These are phyloP conservation scores for Camelina sativa DNA, from an alignment of 345 rosid genomes.

Conservation along the genomic window DNA sequence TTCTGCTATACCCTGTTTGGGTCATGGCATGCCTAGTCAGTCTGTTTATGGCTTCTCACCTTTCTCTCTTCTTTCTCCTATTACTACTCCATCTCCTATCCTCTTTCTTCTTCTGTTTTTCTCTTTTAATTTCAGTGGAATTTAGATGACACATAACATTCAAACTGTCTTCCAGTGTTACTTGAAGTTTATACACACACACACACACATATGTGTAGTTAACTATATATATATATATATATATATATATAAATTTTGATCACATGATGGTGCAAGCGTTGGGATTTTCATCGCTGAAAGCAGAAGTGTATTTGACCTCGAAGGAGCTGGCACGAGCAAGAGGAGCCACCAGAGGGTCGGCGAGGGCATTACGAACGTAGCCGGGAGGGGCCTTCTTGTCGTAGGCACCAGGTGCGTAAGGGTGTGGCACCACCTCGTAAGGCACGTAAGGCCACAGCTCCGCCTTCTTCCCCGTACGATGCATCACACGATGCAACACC, in stretches of 20 bases:
- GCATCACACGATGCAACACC: slow-evolving; percentile 45
- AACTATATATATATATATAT: no score
- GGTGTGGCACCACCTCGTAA: slow-evolving; percentile 47
- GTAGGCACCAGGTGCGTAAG: slow-evolving; percentile 47
- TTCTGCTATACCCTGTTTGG: slow-evolving; percentile 36
- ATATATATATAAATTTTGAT: neutral
- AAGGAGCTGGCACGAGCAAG: slow-evolving; percentile 74
- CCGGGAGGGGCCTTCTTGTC: slow-evolving; percentile 49
- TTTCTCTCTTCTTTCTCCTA: slow-evolving; percentile 35
- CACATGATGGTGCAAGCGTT: slow-evolving; percentile 66
- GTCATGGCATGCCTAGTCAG: slow-evolving; percentile 40
- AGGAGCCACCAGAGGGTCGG: slow-evolving; percentile 50
- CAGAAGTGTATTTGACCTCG: slow-evolving; percentile 64
- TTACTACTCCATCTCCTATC: slow-evolving; percentile 37
- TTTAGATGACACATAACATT: slow-evolving; percentile 21
- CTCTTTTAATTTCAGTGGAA: slow-evolving; percentile 22
- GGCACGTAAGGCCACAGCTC: slow-evolving; percentile 52
- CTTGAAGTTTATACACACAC: neutral
- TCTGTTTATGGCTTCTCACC: slow-evolving; percentile 37
- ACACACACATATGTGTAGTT: neutral
- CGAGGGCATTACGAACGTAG: slow-evolving; percentile 46
- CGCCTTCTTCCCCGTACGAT: slow-evolving; percentile 47
- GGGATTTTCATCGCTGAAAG: slow-evolving; percentile 53
- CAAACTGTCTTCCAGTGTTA: neutral
- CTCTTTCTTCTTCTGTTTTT: slow-evolving; percentile 29